These are phyloP conservation scores for Aspergillus thermomutatus DNA, from an alignment of 2,329 filamentous ascomycete genomes.

Conservation along the genomic window DNA sequence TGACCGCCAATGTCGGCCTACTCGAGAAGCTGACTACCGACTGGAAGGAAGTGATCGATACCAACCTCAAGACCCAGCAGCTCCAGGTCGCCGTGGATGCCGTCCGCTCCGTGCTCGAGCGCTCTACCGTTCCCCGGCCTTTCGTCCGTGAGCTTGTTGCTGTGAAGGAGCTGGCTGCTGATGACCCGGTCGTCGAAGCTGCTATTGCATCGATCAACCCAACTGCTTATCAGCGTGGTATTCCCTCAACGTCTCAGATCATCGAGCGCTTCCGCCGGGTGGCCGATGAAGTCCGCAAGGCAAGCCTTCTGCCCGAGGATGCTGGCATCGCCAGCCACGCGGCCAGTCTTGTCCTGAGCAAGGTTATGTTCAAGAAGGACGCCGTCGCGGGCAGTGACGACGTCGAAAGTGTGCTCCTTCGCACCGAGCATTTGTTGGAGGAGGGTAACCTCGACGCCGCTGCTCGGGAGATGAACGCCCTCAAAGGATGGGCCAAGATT, in stretches of 20 bases:
- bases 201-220: slow-evolving; percentile 97
- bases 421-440: slow-evolving; percentile 86
- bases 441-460: slow-evolving; percentile 90
- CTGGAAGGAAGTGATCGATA: slow-evolving; percentile 88
- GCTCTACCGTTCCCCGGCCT: slow-evolving; percentile 69
- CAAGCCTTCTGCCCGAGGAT: slow-evolving; percentile 84
- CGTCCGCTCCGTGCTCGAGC: slow-evolving; percentile 78
- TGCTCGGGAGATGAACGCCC: slow-evolving; percentile 88
- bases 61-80: slow-evolving; percentile 90
- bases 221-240: slow-evolving; percentile 84
- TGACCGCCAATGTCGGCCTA: slow-evolving; percentile 73
- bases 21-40: slow-evolving; percentile 83
- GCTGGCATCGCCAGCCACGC: slow-evolving; percentile 93
- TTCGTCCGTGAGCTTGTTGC: slow-evolving; percentile 93
- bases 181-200: slow-evolving; percentile 82
- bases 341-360: slow-evolving; percentile 83
- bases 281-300: slow-evolving; percentile 88
- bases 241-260: slow-evolving; percentile 77
- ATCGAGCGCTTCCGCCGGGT: slow-evolving; percentile 96
- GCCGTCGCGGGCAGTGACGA: slow-evolving; percentile 79
- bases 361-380: slow-evolving; percentile 94
- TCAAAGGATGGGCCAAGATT: slow-evolving; percentile 93
- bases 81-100: slow-evolving; percentile 94
- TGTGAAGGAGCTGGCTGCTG: slow-evolving; percentile 83
- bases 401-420: slow-evolving; percentile 87